Evolutionary conservation across 140 eudicot genomes (phyloP).

Genomic region (Bidens hawaiensis): DNA sequence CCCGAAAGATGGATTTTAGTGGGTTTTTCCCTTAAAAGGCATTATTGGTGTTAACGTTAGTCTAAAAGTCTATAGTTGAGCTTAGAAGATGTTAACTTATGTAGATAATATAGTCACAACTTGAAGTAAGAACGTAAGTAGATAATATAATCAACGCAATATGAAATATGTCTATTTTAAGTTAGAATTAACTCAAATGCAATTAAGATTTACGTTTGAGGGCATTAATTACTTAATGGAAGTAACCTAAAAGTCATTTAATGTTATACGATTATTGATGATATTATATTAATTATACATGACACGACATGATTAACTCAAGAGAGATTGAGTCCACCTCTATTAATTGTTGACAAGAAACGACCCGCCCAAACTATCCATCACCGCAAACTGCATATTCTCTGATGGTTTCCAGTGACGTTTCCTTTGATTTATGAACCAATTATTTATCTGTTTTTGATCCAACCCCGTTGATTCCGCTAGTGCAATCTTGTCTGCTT

Average conservation of each 20-base stretch:
- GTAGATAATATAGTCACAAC: too few relatives aligned
- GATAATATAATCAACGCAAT: too few relatives aligned
- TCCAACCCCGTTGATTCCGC: conserved; percentile 73
- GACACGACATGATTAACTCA: background rate
- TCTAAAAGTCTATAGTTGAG: too few relatives aligned
- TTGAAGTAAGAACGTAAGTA: too few relatives aligned
- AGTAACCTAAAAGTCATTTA: conserved; percentile 8
- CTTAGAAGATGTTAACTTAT: too few relatives aligned
- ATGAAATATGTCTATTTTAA: too few relatives aligned
- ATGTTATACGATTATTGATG: conserved; percentile 15
- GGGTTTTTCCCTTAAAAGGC: too few relatives aligned
- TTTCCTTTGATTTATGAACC: conserved; percentile 82
- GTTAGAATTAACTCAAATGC: background rate
- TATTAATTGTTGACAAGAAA: conserved; percentile 38
- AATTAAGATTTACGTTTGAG: conserved; percentile 3
- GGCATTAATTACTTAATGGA: background rate
- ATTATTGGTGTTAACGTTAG: too few relatives aligned
- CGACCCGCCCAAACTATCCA: conserved; percentile 48
- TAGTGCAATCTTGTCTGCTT: conserved; percentile 57
- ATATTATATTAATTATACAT: conserved; percentile 3
- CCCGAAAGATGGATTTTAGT: too few relatives aligned
- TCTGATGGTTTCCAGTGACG: conserved; percentile 80
- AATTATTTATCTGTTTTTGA: conserved; percentile 72
- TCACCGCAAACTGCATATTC: conserved; percentile 57
- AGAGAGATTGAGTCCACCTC: background rate